Evolutionary conservation across 305 asterid genomes (phyloP).

Genomic region (Solanum hybrid): DNA sequence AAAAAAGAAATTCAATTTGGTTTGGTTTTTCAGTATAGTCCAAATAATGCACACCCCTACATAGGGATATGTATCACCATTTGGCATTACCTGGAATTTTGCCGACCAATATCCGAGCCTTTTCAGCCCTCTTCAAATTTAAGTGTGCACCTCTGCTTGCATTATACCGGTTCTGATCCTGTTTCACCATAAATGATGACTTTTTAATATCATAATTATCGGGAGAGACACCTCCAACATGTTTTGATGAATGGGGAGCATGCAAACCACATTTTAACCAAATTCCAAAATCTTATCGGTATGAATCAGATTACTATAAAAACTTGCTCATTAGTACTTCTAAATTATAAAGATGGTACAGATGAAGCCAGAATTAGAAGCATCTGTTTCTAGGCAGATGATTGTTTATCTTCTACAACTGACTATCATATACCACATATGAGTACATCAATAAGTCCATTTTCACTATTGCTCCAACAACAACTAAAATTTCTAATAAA

Average conservation of each 20-base stretch:
- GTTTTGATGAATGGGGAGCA: not conserved
- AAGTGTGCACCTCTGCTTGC: conserved; percentile 94
- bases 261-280: not conserved
- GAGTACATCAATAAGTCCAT: not conserved
- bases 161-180: conserved; percentile 91
- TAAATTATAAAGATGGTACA: not conserved
- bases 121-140: conserved; percentile 95
- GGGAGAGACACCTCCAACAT: not conserved
- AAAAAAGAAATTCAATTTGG: not conserved
- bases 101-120: conserved; percentile 70
- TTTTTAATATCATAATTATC: not conserved
- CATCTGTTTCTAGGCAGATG: not conserved
- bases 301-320: not conserved
- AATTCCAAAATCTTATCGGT: not conserved
- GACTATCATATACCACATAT: not conserved
- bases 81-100: conserved; percentile 72
- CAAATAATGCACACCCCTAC: not conserved
- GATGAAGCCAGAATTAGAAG: not conserved
- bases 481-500: not conserved
- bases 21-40: not conserved
- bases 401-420: not conserved
- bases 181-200: conserved; percentile 18
- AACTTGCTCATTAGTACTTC: not conserved
- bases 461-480: not conserved
- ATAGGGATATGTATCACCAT: not conserved